Evolutionary conservation across 148 eudicot genomes (phyloP).

Genomic region (Nepenthes mirabilis): DNA sequence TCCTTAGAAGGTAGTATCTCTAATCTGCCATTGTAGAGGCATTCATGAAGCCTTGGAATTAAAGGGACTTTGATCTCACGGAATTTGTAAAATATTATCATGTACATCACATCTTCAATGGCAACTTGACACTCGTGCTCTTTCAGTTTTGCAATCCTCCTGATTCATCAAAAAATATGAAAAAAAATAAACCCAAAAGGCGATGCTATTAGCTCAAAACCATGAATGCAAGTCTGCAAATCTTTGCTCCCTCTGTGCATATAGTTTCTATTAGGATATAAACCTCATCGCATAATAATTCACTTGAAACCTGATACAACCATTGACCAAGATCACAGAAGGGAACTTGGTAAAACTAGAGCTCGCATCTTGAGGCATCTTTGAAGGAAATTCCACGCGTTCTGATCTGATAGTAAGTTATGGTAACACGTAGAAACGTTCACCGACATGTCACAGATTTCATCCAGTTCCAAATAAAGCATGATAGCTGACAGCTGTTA

Average conservation of each 20-base stretch:
- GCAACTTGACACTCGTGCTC: slow-evolving; percentile 42
- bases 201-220: background rate
- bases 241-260: background rate
- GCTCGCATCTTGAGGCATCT: slow-evolving; percentile 11
- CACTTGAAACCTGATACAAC: slow-evolving; percentile 9
- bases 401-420: slow-evolving; percentile 2
- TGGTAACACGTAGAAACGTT: background rate
- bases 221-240: too few species aligned
- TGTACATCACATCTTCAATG: slow-evolving; percentile 64
- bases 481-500: slow-evolving; percentile 11
- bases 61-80: slow-evolving; percentile 52
- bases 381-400: slow-evolving; percentile 7
- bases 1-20: slow-evolving; percentile 70
- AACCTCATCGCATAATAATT: slow-evolving; percentile 8
- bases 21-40: slow-evolving; percentile 56
- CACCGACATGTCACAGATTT: background rate
- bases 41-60: slow-evolving; percentile 58
- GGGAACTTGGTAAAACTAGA: slow-evolving; percentile 17
- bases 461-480: slow-evolving; percentile 5
- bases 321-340: slow-evolving; percentile 13
- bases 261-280: background rate
- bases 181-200: background rate
- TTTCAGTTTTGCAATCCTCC: slow-evolving; percentile 81
- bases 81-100: slow-evolving; percentile 50
- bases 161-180: slow-evolving; percentile 15